Base-by-base conservation (phyloP, 2,329 filamentous ascomycete genomes). In the Epichloe brachyelytri region DNA sequence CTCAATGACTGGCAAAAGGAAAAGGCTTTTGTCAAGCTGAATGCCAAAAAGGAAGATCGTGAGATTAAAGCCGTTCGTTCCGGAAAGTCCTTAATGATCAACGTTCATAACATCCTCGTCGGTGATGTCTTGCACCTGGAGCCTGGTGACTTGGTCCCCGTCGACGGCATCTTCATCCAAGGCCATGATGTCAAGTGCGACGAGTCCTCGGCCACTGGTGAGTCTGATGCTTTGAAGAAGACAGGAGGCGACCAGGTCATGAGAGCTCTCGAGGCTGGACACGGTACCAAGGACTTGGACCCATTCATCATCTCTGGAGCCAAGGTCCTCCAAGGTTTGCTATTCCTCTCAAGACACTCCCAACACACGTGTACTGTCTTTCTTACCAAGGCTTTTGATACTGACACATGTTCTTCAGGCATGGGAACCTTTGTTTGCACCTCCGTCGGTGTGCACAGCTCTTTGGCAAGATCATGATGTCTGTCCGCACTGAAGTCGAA, bases 221-320 rank as follows among this genome's bases (percentile, higher is more conserved):
- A 88, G 65, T 86, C 83, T 0, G 83, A 88, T 58, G 75, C 82
- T 48, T 76, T 86, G 63, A 82, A 80, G 65, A 88, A 88, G 68
- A 79, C 75, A 0, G 63, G 71, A 5, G 82, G 76, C 12, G 71
- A 79, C 11, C 73, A 79, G 46, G 80, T 82, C 46, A 79, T 76
- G 67, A 66, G 73, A 40, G 71, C 71, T 10, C 71, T 84, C 14
- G 68, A 74, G 45, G 68, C 72, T 26, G 71, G 68, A 38, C 69
- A 73, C 19, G 70, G 59, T 11, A 55, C 58, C 5, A 62, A 65
- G 50, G 76, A 80, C 46, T 67, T 83, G 3, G 83, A 86, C 51
- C 82, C 82, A 0, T 86, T 86, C 62, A 78, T 80, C 59, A 71
- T 80, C 54, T 79, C 76, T 1, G 77, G 77, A 14, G 68, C 70